Conservation (phyloP, 2,329 filamentous ascomycete genomes). For the Sporothrix curviconia region DNA sequence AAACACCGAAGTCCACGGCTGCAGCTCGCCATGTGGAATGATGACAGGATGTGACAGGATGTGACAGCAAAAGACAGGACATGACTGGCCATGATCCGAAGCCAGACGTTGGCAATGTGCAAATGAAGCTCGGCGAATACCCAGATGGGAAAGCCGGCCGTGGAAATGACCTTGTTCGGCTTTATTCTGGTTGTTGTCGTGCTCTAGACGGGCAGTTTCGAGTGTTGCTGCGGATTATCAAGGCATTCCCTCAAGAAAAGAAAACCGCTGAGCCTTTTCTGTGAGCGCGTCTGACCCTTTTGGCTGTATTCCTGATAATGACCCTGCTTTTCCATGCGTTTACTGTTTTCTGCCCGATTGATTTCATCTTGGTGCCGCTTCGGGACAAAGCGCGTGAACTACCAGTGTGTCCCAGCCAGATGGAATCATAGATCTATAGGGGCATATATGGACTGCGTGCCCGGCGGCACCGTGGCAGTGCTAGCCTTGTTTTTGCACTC, state of each 20-base stretch:
- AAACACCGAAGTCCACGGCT: too few species aligned
- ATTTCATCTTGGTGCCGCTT: neutral
- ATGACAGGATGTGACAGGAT: neutral
- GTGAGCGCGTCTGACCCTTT: neutral
- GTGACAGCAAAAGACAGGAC: neutral
- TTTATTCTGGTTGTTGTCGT: neutral
- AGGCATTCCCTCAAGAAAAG: too few species aligned
- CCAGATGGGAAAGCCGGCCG: neutral
- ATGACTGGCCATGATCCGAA: neutral
- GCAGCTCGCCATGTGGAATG: conserved; percentile 3
- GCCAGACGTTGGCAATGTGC: neutral
- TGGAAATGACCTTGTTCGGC: neutral
- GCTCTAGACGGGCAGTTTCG: neutral
- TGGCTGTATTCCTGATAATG: neutral
- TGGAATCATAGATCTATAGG: conserved; percentile 7
- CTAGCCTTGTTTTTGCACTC: neutral
- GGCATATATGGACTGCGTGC: conserved; percentile 9
- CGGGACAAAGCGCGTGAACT: neutral
- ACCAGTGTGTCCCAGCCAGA: neutral
- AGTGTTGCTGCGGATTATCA: neutral
- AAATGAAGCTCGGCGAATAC: neutral
- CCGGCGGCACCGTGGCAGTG: conserved; percentile 2
- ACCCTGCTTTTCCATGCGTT: neutral
- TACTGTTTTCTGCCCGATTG: neutral
- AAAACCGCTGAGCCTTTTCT: too few species aligned